Evolutionary conservation across 1,139 yeast species (phyloP), one percentile per base, ranked within the genome.

Genomic region (Tardiomyces blankii): DNA sequence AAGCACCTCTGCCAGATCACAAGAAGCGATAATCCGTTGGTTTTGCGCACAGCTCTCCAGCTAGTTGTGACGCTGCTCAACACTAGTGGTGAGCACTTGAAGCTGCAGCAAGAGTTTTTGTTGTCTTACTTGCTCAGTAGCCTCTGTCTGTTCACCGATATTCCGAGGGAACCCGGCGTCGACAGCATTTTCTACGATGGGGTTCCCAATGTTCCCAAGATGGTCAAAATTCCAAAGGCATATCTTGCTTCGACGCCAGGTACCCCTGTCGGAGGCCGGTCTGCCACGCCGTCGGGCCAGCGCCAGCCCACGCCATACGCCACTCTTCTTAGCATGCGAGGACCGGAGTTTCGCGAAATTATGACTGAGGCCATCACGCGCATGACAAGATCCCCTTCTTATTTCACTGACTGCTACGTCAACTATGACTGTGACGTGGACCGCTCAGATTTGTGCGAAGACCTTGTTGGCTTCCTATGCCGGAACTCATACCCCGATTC

Each of bases 361-460:
- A 72, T 93, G 56, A 74, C 89, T 40, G 98, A 93, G 62, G 80
- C 91, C 14, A 67, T 91, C 3, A 82, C 96, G 8, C 77, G 87
- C 42, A 66, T 91, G 44, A 77, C 87, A 3, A 76, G 95, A 49
- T 78, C 86, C 0, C 93, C 95, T 1, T 67, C 76, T 3, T 82
- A 87, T 50, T 88, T 89, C 62, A 77, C 89, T 12, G 75, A 78
- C 43, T 64, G 88, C 39, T 91, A 84, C 60, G 80, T 85, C 46
- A 82, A 82, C 48, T 93, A 80, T 60, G 98, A 93, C 63, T 91
- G 97, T 64, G 93, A 88, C 59, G 81, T 88, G 53, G 95, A 88
- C 51, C 77, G 93, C 53, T 74, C 83, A 1, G 96, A 93, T 61
- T 66, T 93, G 48, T 74, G 94, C n/a, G 75, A 74, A 21, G 77